A percentile compares a stretch with the other conserved stretches of the same genome.
Conservation (phyloP, 768 basidiomycete species). For the Psilocybe cubensis region DNA sequence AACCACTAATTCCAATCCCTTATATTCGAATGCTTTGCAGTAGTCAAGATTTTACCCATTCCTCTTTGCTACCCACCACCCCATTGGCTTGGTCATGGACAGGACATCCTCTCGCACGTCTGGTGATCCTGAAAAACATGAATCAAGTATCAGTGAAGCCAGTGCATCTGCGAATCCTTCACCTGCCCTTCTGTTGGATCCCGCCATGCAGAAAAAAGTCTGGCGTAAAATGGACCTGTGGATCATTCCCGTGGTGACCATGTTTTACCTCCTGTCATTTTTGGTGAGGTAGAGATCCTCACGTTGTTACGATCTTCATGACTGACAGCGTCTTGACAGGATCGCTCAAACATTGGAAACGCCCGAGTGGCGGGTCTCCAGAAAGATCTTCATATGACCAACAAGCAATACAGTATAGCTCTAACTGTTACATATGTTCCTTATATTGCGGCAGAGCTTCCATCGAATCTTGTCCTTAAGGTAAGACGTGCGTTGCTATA, state of each 20-base stretch:
- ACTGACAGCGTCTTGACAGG: constrained; percentile 28
- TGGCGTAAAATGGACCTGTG: constrained; percentile 55
- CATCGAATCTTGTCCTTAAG: constrained; percentile 63
- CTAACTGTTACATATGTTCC: constrained; percentile 54
- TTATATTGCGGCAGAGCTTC: constrained; percentile 62
- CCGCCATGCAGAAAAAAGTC: constrained; percentile 40
- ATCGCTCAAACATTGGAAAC: constrained; percentile 60
- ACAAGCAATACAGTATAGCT: constrained; percentile 51
- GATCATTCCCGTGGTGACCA: constrained; percentile 50
- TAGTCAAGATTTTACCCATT: constrained; percentile 1
- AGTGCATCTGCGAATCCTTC: constrained; percentile 15
- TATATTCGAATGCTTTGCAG: constrained; percentile 6
- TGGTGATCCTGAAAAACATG: constrained; percentile 34
- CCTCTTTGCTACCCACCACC: constrained; percentile 6
- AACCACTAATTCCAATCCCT: constrained; percentile 7
- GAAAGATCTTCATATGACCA: constrained; percentile 51
- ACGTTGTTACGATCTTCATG: background rate
- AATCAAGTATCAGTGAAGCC: constrained; percentile 25
- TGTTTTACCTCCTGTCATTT: constrained; percentile 57
- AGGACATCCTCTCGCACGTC: constrained; percentile 16
- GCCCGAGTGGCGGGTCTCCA: constrained; percentile 67
- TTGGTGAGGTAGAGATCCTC: constrained; percentile 37
- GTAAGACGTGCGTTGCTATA: constrained; percentile 26
- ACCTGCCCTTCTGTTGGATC: constrained; percentile 21
- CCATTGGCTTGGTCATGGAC: constrained; percentile 11